A percentile compares a stretch with the other conserved stretches of the same genome.
Conservation (phyloP, 305 asterid genomes). For the Solanum hybrid region DNA sequence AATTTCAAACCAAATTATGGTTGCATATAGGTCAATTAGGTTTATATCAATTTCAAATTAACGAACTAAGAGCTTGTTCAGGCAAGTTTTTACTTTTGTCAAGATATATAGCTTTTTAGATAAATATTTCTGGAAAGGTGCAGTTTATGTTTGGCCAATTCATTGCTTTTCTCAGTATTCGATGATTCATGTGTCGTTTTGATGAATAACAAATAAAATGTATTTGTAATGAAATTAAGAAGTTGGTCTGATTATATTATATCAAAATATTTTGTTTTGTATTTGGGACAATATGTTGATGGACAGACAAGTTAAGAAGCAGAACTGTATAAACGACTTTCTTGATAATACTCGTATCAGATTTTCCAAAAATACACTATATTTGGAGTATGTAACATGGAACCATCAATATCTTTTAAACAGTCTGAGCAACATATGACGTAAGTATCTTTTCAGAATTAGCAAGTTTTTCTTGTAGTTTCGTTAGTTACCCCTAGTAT, state of each 20-base stretch:
- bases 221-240: neutral
- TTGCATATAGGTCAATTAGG: no score
- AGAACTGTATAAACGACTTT: no score
- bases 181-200: neutral
- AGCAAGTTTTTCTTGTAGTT: no score
- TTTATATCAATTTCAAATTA: no score
- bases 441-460: neutral
- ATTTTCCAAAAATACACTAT: neutral
- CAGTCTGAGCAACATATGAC: neutral
- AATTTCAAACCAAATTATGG: no score
- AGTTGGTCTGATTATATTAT: neutral
- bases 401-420: no score
- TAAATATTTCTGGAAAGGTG: neutral
- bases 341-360: no score
- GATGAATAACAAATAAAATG: neutral
- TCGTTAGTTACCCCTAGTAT: neutral
- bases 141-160: neutral
- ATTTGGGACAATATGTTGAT: no score
- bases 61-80: no score
- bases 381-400: neutral
- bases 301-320: no score
- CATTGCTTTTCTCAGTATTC: neutral
- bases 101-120: no score
- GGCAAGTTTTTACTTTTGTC: no score
- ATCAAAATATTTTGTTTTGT: neutral